These are phyloP conservation scores for Claviceps sp. DNA, from an alignment of 2,329 filamentous ascomycete species.

Conservation along the genomic window DNA sequence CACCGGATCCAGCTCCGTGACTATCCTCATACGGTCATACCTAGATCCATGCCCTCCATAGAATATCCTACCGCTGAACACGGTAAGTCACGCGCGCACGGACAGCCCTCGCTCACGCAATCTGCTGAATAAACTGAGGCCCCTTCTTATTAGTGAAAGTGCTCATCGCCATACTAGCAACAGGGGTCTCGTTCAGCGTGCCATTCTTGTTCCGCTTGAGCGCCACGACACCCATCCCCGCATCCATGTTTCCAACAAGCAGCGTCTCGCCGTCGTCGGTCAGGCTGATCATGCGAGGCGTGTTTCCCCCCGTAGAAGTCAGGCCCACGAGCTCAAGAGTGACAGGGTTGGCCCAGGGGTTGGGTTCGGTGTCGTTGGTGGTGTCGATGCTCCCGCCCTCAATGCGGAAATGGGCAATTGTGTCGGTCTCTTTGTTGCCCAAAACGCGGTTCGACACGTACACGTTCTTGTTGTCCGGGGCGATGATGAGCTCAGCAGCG, in stretches of 20 bases:
- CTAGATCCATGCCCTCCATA: no score
- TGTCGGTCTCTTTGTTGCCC: constrained; percentile 26
- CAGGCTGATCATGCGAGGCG: constrained; percentile 35
- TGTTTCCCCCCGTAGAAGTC: constrained; percentile 21
- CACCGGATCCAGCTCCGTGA: no score
- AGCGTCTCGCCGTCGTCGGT: constrained; percentile 22
- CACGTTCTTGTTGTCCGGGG: constrained; percentile 27
- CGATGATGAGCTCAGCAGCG: constrained; percentile 31
- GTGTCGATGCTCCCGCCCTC: constrained; percentile 1
- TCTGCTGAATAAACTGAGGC: constrained; percentile 21
- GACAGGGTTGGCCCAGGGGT: constrained; percentile 2
- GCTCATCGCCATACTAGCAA: constrained; percentile 13
- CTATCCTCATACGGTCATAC: no score
- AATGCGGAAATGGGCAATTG: constrained; percentile 32
- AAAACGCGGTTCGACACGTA: constrained; percentile 39
- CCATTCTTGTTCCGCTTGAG: constrained; percentile 16
- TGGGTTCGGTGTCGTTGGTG: background rate
- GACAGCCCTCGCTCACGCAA: background rate
- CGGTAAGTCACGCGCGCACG: no score
- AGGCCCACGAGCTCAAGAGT: constrained; percentile 21
- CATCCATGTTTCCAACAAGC: constrained; percentile 35
- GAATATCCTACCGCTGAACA: no score
- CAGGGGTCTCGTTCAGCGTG: constrained; percentile 15
- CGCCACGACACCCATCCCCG: constrained; percentile 25
- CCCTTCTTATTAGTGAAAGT: constrained; percentile 11